Evolutionary conservation across 2,329 filamentous ascomycete species (phyloP), one percentile per base, ranked within the genome.

Genomic region (Phyllosticta citriasiana): DNA sequence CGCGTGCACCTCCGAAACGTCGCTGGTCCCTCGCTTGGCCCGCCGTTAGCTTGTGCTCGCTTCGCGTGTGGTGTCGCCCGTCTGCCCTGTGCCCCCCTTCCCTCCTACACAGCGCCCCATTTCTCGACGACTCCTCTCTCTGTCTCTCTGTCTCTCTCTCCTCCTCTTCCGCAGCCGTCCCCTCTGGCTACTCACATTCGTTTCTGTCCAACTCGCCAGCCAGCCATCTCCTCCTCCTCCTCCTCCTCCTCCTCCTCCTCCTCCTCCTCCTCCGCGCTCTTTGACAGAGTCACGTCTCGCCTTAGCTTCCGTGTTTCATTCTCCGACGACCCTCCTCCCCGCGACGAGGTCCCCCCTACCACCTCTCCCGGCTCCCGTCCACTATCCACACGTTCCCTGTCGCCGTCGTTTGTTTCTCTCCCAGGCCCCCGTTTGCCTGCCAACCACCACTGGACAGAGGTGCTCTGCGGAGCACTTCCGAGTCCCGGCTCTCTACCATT

Each of bases 291-390:
- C 53, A 50, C 27, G 55, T 53, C 58, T 53, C 59, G 58, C 58
- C 47, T 54, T 53, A 54, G 59, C 59, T 61, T 53, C 59, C 54
- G 59, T 61, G 59, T 61, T 57, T 61, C 54, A 57, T 57, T 61
- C 59, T 61, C 59, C 56, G 50, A 61, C 59, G 56, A 26, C 53
- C 40, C 30, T 52, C 25, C 52, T 24, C 47, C 53, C n/a, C 27
- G 16, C 22, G 33, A 30, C 53, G 50, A 59, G 57, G 50, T 5
- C 55, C 53, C 40, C 57, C 57, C 57, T 59, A 59, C 57, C 57
- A 40, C 26, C 27, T 14, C 24, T 33, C 52, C 33, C 14, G 35
- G 33, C 16, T 53, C 53, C 52, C 35, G 25, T 10, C 53, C 58
- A 47, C 19, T 16, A 19, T 26, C 55, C 35, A 56, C 57, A 30